Evolutionary conservation across 2,329 filamentous ascomycete genomes (phyloP).

Genomic region (Fusarium irregulare): DNA sequence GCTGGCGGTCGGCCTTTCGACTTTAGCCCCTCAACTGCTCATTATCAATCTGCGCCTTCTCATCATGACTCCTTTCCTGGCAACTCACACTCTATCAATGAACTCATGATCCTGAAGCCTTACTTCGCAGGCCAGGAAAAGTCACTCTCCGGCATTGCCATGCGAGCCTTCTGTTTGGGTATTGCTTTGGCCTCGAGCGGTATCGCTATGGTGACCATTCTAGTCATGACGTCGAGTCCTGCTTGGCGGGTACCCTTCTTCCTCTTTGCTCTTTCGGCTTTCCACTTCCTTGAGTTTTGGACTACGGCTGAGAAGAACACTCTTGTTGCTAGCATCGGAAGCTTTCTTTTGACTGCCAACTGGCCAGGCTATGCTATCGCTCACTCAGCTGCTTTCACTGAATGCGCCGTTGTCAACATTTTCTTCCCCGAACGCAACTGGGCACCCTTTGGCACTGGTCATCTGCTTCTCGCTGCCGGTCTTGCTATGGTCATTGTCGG

Average conservation of each 20-base stretch:
- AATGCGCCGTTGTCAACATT: slow-evolving; percentile 72
- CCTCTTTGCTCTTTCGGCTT: slow-evolving; percentile 74
- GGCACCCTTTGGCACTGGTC: slow-evolving; percentile 58
- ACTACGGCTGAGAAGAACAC: slow-evolving; percentile 89
- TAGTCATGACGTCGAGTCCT: slow-evolving; percentile 56
- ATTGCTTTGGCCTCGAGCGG: slow-evolving; percentile 54
- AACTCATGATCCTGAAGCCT: slow-evolving; percentile 47
- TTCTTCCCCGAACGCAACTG: slow-evolving; percentile 64
- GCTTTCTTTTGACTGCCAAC: slow-evolving; percentile 87
- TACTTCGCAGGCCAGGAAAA: slow-evolving; percentile 62
- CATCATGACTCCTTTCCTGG: slow-evolving; percentile 32
- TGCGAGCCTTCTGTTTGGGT: slow-evolving; percentile 68
- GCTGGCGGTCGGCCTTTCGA: slow-evolving; percentile 18
- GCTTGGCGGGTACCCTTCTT: slow-evolving; percentile 76
- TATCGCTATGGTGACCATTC: slow-evolving; percentile 47
- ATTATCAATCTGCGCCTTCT: slow-evolving; percentile 29
- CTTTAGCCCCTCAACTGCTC: slow-evolving; percentile 36
- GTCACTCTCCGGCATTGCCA: slow-evolving; percentile 69
- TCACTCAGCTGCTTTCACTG: slow-evolving; percentile 77
- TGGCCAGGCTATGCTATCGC: slow-evolving; percentile 87
- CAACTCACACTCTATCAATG: slow-evolving; percentile 40
- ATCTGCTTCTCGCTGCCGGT: slow-evolving; percentile 65
- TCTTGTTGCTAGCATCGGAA: slow-evolving; percentile 73
- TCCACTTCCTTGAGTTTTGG: slow-evolving; percentile 98
- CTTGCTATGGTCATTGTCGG: slow-evolving; percentile 73